Evolutionary conservation across 2,329 filamentous ascomycete genomes (phyloP).

Genomic region (Hypoxylon rubiginosum): DNA sequence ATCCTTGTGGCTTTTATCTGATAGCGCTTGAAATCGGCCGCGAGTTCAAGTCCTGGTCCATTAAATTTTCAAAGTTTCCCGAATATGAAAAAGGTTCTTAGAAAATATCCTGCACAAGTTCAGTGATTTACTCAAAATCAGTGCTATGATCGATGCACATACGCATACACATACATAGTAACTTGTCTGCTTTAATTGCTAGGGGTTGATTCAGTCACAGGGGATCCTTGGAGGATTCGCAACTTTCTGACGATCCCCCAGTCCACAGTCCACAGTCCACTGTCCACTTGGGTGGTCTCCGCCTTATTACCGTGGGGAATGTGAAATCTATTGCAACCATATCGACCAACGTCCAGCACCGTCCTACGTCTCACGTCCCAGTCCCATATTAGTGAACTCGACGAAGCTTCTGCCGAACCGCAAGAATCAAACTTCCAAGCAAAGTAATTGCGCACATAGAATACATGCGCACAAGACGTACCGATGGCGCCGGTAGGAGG

Average conservation of each 20-base stretch:
- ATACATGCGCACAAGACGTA: slow-evolving; percentile 50
- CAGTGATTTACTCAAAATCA: slow-evolving; percentile 13
- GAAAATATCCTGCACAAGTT: background rate
- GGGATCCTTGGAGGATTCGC: slow-evolving; percentile 24
- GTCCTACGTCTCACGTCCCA: background rate
- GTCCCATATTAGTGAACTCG: slow-evolving; percentile 23
- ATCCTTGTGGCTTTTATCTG: slow-evolving; percentile 18
- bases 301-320: slow-evolving; percentile 42
- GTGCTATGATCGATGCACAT: background rate
- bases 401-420: slow-evolving; percentile 31
- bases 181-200: slow-evolving; percentile 14
- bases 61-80: slow-evolving; percentile 9
- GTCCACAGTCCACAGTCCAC: too few species aligned
- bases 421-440: slow-evolving; percentile 18
- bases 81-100: slow-evolving; percentile 7
- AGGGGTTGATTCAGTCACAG: slow-evolving; percentile 27
- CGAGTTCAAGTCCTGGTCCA: slow-evolving; percentile 7
- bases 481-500: slow-evolving; percentile 51
- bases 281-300: slow-evolving; percentile 21
- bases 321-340: slow-evolving; percentile 32
- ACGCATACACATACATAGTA: too few species aligned
- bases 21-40: background rate
- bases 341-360: too few species aligned
- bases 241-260: slow-evolving; percentile 35
- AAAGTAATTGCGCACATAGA: slow-evolving; percentile 42